Conservation (phyloP, 495 filamentous ascomycete species). For the Aspergillus incahuasiensis region DNA sequence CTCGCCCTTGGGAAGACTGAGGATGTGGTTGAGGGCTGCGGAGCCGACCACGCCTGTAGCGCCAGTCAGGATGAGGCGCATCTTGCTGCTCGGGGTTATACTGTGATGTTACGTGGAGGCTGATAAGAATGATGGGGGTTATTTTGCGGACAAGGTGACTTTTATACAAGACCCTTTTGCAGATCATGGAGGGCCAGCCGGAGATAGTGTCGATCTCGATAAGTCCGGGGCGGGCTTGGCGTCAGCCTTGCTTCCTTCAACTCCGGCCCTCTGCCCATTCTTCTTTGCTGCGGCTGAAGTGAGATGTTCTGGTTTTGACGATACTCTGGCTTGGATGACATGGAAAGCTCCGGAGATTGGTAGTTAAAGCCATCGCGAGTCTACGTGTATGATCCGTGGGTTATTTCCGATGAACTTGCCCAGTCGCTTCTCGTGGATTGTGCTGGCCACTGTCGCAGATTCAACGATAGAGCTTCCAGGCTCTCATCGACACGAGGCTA, state of each 20-base stretch:
- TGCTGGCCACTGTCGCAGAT: no score
- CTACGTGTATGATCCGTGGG: no score
- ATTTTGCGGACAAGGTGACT: neutral
- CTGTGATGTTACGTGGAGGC: neutral
- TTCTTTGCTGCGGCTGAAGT: neutral
- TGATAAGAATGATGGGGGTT: neutral
- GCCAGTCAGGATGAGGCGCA: slow-evolving; percentile 73
- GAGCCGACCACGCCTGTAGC: slow-evolving; percentile 70
- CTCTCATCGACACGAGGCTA: no score
- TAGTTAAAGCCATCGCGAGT: neutral
- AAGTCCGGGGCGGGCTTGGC: neutral
- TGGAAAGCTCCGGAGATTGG: neutral
- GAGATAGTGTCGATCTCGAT: neutral
- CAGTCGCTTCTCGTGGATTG: no score
- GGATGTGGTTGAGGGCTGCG: slow-evolving; percentile 58
- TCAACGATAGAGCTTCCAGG: no score
- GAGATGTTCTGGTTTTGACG: neutral
- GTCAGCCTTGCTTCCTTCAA: neutral
- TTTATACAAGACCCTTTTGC: neutral
- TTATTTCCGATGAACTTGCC: no score
- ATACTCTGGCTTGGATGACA: neutral
- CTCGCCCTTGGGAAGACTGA: slow-evolving; percentile 38
- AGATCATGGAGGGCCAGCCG: neutral
- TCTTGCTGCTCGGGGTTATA: slow-evolving; percentile 17
- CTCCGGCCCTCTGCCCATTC: neutral